These are phyloP conservation scores for Cantharellus anzutake DNA, from an alignment of 768 basidiomycete species.

Conservation along the genomic window DNA sequence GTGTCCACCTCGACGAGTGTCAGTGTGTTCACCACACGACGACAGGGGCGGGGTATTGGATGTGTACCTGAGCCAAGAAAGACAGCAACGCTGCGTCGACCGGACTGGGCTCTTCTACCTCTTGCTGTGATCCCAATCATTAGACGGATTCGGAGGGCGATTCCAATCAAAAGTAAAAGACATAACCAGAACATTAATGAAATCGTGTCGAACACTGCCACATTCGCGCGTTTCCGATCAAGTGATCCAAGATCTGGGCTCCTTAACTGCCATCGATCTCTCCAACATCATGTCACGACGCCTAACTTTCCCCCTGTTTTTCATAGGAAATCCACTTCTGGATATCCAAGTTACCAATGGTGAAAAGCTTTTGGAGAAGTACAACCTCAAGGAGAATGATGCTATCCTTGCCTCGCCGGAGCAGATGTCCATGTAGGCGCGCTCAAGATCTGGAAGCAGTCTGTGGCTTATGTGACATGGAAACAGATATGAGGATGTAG, in stretches of 20 bases:
- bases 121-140: too few relatives aligned
- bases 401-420: slow-evolving; percentile 87
- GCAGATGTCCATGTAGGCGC: slow-evolving; percentile 62
- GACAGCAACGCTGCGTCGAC: slow-evolving; percentile 41
- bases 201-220: too few relatives aligned
- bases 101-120: neutral
- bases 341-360: slow-evolving; percentile 87
- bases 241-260: too few relatives aligned
- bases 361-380: slow-evolving; percentile 72
- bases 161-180: too few relatives aligned
- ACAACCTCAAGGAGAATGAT: slow-evolving; percentile 81
- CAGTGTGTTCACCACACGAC: slow-evolving; percentile 1
- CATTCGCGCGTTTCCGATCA: too few relatives aligned
- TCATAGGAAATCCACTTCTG: slow-evolving; percentile 88
- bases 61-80: slow-evolving; percentile 79
- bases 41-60: neutral
- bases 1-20: slow-evolving; percentile 55
- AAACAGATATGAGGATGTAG: slow-evolving; percentile 72
- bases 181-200: too few relatives aligned
- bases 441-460: neutral
- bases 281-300: too few relatives aligned
- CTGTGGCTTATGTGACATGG: neutral
- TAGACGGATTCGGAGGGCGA: too few relatives aligned
- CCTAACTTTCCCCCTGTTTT: slow-evolving; percentile 46
- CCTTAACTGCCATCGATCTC: too few relatives aligned